These are phyloP conservation scores for Marsdenia floribunda DNA, from an alignment of 257 asterid genomes.

Conservation along the genomic window DNA sequence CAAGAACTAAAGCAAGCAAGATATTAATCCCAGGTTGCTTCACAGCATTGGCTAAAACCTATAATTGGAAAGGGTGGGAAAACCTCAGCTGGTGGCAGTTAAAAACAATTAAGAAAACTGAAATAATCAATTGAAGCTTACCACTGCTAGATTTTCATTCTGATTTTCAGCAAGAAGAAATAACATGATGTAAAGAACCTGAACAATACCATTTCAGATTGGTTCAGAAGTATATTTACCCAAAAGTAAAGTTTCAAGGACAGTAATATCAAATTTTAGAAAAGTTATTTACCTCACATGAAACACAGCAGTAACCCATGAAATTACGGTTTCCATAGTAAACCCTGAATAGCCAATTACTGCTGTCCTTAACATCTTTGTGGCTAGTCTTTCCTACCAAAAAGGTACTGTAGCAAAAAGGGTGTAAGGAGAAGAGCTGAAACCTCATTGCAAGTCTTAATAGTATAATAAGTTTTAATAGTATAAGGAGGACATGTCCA, in stretches of 20 bases:
- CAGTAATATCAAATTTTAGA: slow-evolving; percentile 6
- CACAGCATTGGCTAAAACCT: slow-evolving; percentile 60
- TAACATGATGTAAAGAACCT: slow-evolving; percentile 78
- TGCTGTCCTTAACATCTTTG: slow-evolving; percentile 91
- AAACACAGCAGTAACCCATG: slow-evolving; percentile 89
- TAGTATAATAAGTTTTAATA: background rate
- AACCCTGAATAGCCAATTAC: slow-evolving; percentile 82
- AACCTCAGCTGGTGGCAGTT: background rate
- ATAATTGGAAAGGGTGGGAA: background rate
- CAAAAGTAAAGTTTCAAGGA: background rate
- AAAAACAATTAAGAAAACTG: slow-evolving; percentile 12
- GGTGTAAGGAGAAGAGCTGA: background rate
- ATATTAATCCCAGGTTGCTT: slow-evolving; percentile 47
- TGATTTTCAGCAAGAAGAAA: slow-evolving; percentile 73
- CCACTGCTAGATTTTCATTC: slow-evolving; percentile 47
- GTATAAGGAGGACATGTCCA: background rate
- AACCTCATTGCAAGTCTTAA: background rate
- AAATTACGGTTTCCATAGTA: slow-evolving; percentile 80
- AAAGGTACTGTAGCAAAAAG: slow-evolving; percentile 59
- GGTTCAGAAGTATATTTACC: slow-evolving; percentile 12
- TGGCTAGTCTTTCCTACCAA: slow-evolving; percentile 85
- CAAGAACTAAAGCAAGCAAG: slow-evolving; percentile 44
- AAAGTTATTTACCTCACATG: slow-evolving; percentile 72
- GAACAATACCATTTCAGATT: slow-evolving; percentile 15
- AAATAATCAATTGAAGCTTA: slow-evolving; percentile 32